Base-by-base conservation (phyloP, 2,329 filamentous ascomycete species). In the Pestalotiopsis sp. region DNA sequence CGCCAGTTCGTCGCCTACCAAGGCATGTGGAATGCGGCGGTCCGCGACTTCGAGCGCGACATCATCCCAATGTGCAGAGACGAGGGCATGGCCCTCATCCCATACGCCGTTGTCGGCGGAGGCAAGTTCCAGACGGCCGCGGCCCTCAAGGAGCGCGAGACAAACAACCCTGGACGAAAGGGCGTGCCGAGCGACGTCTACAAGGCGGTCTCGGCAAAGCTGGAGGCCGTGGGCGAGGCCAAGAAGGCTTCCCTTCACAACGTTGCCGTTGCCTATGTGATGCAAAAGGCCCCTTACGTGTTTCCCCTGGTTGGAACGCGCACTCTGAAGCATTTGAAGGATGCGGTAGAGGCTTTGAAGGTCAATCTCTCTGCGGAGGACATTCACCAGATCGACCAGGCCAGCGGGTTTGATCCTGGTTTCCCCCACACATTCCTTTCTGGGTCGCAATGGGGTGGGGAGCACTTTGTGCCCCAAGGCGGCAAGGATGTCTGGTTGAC, bases 1-100 rank as follows among this genome's bases (percentile, higher is more conserved):
- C 82, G 84, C 14, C 85, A 81, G 23, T 91, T 91, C 79, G 81
- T 78, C 52, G 85, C 91, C 58, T 91, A 90, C 77, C 89, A 91
- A 78, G 90, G 89, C 20, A 80, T 78, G 20, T 91, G 87, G 87
- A 84, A 79, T 25, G 86, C 86, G 14, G 82, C 84, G 0, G 73
- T 81, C 25, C 83, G 89, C 4, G 89, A 91, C 75, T 84, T 89
- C 49, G 87, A 89, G 76, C 81, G 86, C 17, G 87, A 89, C 14
- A 86, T 89, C 70, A 81, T 90, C 17, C 87, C 86, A 14, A 89
- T 90, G 88, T 83, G 80, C 23, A 79, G 80, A 13, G 80, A 82
- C 62, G 84, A 89, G 71, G 86, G 86, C 7, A 89, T 90, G 85
- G 73, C 81, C 0, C 72, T 87, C 2, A 78, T 78, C 1, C 84